Evolutionary conservation across 352 stramenopile genomes (phyloP), one percentile per base, ranked within the genome.

Genomic region (Globisporangium heterothallicum): DNA sequence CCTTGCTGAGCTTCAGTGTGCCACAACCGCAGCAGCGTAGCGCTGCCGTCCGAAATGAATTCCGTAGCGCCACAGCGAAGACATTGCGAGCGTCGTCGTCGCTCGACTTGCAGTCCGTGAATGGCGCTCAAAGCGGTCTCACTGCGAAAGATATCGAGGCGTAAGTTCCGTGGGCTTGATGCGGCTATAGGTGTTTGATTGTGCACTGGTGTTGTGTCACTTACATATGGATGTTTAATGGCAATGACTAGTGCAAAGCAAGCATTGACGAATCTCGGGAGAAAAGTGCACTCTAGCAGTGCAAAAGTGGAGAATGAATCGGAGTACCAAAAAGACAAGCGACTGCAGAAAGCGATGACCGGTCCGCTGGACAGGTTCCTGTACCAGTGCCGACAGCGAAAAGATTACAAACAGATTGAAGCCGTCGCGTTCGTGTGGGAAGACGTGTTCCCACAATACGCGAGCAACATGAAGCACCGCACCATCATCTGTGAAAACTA

Each of bases 401-500:
- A 56, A 16, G 62, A 81, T 25, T 80, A 70, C 29, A 56, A 42
- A 13, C 58, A 68, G 48, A 68, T 86, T 58, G 74, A 86, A 42
- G 73, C 72, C 9, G 56, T 82, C n/a, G 63, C 62, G 8, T 72
- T 66, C 51, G 34, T 80, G 9, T 86, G 55, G 53, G 65, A 81
- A 30, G 60, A 81, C 19, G 59, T 68, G 16, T 77, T 82, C n/a
- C 74, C 74, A 25, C 71, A 84, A 34, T 78, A 78, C 45, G 58
- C 59, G 10, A 52, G 46, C 8, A 64, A 79, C 44, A 35, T 51
- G 5, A 78, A 70, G 35, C 73, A 86, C 48, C 66, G 58, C 42
- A 53, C 35, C 8, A 61, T 86, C 22, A 70, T 86, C 35, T 74
- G 57, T 34, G 73, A 82, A 50, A 59, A 82, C 56, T 80, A 80